A percentile compares a stretch with the other conserved stretches of the same genome.
Conservation (phyloP, 192 early-diverging fungal species). For the Umbelopsis vinacea region DNA sequence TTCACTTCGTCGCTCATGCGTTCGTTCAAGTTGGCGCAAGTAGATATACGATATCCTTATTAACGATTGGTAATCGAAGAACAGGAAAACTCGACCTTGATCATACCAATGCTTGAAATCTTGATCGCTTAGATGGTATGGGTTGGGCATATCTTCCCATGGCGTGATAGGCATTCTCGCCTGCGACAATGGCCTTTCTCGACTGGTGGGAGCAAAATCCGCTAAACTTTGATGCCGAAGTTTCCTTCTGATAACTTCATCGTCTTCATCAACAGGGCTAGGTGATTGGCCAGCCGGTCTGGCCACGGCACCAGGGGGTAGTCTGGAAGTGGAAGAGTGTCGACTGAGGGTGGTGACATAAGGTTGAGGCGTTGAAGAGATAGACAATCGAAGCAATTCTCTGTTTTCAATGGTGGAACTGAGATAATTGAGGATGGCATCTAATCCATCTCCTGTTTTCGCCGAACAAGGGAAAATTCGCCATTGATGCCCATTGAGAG, state of each 20-base stretch:
- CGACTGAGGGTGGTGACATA: neutral
- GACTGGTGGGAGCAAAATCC: slow-evolving; percentile 7
- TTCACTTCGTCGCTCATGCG: slow-evolving; percentile 21
- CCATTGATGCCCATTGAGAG: slow-evolving; percentile 34
- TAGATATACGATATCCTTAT: slow-evolving; percentile 32
- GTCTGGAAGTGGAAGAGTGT: neutral
- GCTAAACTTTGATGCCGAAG: slow-evolving; percentile 5
- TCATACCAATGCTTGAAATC: slow-evolving; percentile 35
- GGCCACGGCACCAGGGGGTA: neutral
- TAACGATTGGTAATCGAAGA: slow-evolving; percentile 34
- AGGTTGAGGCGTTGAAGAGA: neutral
- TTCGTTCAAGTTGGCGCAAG: slow-evolving; percentile 5
- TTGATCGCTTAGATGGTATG: slow-evolving; percentile 29
- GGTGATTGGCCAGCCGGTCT: slow-evolving; percentile 16
- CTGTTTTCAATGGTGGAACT: slow-evolving; percentile 3
- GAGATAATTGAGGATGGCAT: slow-evolving; percentile 31
- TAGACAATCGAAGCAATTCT: neutral
- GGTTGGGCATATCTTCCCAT: slow-evolving; percentile 40
- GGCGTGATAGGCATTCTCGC: slow-evolving; percentile 30
- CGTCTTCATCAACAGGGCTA: neutral
- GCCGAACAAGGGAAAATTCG: slow-evolving; percentile 34
- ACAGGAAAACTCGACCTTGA: slow-evolving; percentile 23
- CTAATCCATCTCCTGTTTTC: slow-evolving; percentile 23
- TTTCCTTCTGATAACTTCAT: neutral
- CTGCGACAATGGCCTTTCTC: slow-evolving; percentile 14